A percentile compares a stretch with the other conserved stretches of the same genome.
Conservation (phyloP, 345 rosid species). For the Angophora floribunda region DNA sequence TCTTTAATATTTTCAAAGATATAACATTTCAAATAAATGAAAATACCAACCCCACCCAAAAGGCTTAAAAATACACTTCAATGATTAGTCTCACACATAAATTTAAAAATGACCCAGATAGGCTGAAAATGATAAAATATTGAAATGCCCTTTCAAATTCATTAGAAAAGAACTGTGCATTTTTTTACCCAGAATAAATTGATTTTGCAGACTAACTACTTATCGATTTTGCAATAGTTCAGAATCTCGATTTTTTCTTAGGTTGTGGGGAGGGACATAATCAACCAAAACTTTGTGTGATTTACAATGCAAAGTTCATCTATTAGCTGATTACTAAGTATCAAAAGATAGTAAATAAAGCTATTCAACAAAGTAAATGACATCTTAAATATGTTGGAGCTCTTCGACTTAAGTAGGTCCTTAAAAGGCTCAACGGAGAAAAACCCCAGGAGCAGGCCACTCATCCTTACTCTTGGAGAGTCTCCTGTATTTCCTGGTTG, state of each 20-base stretch:
- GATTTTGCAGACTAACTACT: background rate
- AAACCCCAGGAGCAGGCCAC: too few relatives aligned
- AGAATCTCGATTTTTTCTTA: background rate
- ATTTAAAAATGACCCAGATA: background rate
- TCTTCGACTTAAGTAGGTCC: background rate
- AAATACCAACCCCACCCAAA: background rate
- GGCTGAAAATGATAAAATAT: background rate
- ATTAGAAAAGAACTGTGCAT: background rate
- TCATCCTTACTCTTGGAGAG: too few relatives aligned
- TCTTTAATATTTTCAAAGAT: background rate
- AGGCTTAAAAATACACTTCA: background rate
- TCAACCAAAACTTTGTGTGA: background rate
- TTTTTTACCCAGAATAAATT: background rate
- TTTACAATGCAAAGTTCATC: background rate
- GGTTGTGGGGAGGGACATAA: background rate
- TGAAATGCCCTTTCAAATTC: background rate
- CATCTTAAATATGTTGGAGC: background rate
- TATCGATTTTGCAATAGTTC: background rate
- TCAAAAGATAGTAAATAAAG: background rate
- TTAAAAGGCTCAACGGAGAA: too few relatives aligned
- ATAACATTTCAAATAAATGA: background rate
- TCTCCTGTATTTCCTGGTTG: too few relatives aligned
- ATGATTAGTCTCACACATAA: background rate
- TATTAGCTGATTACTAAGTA: background rate
- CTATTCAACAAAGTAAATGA: background rate